Evolutionary conservation across 2,329 filamentous ascomycete species (phyloP).

Genomic region (Trichoderma hamatum): DNA sequence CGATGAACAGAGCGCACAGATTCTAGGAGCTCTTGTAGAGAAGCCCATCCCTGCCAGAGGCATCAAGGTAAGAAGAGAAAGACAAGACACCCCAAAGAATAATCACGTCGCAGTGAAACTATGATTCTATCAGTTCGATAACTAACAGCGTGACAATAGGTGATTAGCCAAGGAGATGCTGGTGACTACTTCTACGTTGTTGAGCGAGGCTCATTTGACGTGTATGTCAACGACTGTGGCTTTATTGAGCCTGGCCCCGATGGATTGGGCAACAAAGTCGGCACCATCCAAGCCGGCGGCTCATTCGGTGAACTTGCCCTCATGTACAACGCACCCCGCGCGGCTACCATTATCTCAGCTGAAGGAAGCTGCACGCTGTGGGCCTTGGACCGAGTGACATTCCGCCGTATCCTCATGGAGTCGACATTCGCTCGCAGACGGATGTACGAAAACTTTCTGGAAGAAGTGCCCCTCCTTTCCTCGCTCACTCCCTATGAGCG

Average conservation of each 20-base stretch:
- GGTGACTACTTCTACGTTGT: slow-evolving; percentile 99
- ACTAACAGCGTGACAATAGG: slow-evolving; percentile 54
- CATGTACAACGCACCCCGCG: slow-evolving; percentile 98
- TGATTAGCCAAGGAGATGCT: slow-evolving; percentile 93
- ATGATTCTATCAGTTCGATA: background rate
- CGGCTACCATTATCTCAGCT: slow-evolving; percentile 86
- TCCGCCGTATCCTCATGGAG: slow-evolving; percentile 97
- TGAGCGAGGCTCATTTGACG: slow-evolving; percentile 86
- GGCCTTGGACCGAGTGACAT: slow-evolving; percentile 93
- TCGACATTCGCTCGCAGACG: slow-evolving; percentile 93
- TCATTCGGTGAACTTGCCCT: slow-evolving; percentile 96
- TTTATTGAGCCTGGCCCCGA: slow-evolving; percentile 76
- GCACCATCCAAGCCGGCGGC: slow-evolving; percentile 80
- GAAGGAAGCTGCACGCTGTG: slow-evolving; percentile 81
- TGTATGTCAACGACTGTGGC: slow-evolving; percentile 82
- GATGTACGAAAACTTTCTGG: slow-evolving; percentile 96
- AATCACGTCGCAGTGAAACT: background rate
- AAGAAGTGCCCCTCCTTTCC: slow-evolving; percentile 85
- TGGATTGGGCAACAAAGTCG: slow-evolving; percentile 82
- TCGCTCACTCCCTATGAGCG: slow-evolving; percentile 89
- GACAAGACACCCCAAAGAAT: background rate
- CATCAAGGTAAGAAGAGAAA: slow-evolving; percentile 58
- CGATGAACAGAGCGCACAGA: slow-evolving; percentile 85
- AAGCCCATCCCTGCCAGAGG: slow-evolving; percentile 94
- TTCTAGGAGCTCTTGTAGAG: slow-evolving; percentile 88